These are phyloP conservation scores for Colletotrichum neosansevieriae DNA, from an alignment of 2,329 filamentous ascomycete genomes.

Conservation along the genomic window DNA sequence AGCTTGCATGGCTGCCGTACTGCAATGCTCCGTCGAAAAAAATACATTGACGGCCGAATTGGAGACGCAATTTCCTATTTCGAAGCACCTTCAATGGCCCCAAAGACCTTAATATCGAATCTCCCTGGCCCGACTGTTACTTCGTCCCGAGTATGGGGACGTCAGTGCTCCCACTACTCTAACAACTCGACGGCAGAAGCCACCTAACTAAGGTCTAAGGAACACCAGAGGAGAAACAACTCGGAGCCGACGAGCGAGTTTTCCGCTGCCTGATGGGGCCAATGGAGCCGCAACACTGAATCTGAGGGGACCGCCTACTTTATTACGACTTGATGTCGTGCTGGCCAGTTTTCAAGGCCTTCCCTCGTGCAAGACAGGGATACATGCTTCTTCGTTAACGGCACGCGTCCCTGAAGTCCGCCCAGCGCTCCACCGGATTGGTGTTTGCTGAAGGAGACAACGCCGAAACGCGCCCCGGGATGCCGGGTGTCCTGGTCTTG, in stretches of 20 bases:
- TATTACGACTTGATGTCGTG: constrained; percentile 36
- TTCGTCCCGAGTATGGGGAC: too few species aligned
- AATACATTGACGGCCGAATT: constrained; percentile 30
- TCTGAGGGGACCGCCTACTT: constrained; percentile 29
- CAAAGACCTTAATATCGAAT: constrained; percentile 8
- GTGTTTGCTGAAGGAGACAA: constrained; percentile 19
- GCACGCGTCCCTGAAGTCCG: constrained; percentile 26
- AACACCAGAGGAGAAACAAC: constrained; percentile 11
- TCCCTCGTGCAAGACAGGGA: constrained; percentile 32
- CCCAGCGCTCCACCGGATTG: constrained; percentile 4
- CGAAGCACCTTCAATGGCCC: constrained; percentile 1
- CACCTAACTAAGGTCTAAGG: too few species aligned
- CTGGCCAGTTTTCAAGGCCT: constrained; percentile 34
- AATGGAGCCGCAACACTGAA: constrained; percentile 25
- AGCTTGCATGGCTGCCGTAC: constrained; percentile 12
- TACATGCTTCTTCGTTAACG: constrained; percentile 17
- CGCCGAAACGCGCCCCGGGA: constrained; percentile 21
- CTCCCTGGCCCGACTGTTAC: neutral
- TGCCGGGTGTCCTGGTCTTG: neutral
- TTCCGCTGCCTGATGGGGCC: constrained; percentile 10
- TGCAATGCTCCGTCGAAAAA: neutral
- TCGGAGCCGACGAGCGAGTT: constrained; percentile 36
- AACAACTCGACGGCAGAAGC: too few species aligned
- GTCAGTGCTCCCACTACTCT: neutral
- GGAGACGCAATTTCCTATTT: neutral